These are phyloP conservation scores for Alternaria triticina DNA, from an alignment of 2,329 filamentous ascomycete genomes.

Conservation along the genomic window DNA sequence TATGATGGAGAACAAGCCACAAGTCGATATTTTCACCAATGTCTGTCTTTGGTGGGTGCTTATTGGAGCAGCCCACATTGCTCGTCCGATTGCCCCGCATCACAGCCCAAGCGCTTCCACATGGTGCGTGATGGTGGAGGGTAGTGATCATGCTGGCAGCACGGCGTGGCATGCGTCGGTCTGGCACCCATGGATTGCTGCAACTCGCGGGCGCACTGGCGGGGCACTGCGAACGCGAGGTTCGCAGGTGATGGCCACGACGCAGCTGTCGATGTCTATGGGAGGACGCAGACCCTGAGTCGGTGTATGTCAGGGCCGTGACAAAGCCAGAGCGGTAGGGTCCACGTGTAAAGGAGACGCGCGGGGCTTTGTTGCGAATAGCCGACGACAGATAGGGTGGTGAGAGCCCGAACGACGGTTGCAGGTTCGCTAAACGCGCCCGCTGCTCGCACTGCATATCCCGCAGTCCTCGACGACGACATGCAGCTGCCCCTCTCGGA, in stretches of 20 bases:
- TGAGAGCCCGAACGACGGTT: slow-evolving; percentile 6
- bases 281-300: neutral
- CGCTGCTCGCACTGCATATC: slow-evolving; percentile 23
- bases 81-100: slow-evolving; percentile 20
- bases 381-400: slow-evolving; percentile 8
- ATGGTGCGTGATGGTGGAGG: slow-evolving; percentile 3
- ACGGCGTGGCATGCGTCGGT: slow-evolving; percentile 33
- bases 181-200: slow-evolving; percentile 13
- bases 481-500: slow-evolving; percentile 18
- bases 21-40: slow-evolving; percentile 4
- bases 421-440: slow-evolving; percentile 26
- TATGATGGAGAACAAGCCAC: slow-evolving; percentile 20
- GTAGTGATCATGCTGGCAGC: slow-evolving; percentile 7
- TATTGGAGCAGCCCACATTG: slow-evolving; percentile 13
- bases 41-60: slow-evolving; percentile 1
- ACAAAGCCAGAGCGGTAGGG: slow-evolving; percentile 1
- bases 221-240: slow-evolving; percentile 24
- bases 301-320: neutral
- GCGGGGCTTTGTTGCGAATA: slow-evolving; percentile 16
- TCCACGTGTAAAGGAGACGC: slow-evolving; percentile 25
- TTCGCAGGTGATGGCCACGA: slow-evolving; percentile 25
- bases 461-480: slow-evolving; percentile 21
- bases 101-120: slow-evolving; percentile 2
- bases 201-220: slow-evolving; percentile 20
- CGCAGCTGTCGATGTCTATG: neutral